Evolutionary conservation across 2,329 filamentous ascomycete species (phyloP), one percentile per base, ranked within the genome.

Genomic region (Ilyonectria mors-panacis): DNA sequence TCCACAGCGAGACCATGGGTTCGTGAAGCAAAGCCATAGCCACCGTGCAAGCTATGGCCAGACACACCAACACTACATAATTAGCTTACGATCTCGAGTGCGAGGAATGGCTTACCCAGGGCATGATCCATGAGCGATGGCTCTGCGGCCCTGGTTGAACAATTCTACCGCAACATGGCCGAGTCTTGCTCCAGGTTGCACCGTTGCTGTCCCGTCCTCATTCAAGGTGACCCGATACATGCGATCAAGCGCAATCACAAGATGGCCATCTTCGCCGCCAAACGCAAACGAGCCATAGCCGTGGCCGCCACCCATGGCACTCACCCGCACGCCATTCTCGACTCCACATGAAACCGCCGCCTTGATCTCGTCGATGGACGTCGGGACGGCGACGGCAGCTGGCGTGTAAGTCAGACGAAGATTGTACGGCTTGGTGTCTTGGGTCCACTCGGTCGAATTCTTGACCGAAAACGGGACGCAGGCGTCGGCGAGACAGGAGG

Each of bases 71-170:
- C 77, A 33, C 75, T 77, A 4, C 5, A 0, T 8, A 4, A 54
- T 76, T 10, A 76, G 70, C 30, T 9, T 4, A 0, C 4, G 3
- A 3, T 9, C 1, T 1, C n/a, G 0, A 0, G 0, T 3, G 2
- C 2, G 21, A n/a, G 5, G 5, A 3, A 26, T n/a, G 19, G 58
- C 81, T 77, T 71, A 85, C 85, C 82, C 84, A 4, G 86, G 85
- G 68, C 86, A 88, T 1, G 85, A 86, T n/a, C 86, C 86, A 55
- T 88, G 85, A 28, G 83, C 78, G 4, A 88, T 77, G 2, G 82
- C 85, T 15, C 75, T 83, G 70, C 66, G 72, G 0, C 79, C 80
- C 57, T 84, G 78, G 17, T 75, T 72, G 55, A 79, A 81, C 4
- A 86, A 73, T 66, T 83, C 79, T 4, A 66, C 74, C 0, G 82